phyloP scores from a whole-genome alignment of 805 yeast genomes.

The Wickerhamomyces hampshirensis region DNA sequence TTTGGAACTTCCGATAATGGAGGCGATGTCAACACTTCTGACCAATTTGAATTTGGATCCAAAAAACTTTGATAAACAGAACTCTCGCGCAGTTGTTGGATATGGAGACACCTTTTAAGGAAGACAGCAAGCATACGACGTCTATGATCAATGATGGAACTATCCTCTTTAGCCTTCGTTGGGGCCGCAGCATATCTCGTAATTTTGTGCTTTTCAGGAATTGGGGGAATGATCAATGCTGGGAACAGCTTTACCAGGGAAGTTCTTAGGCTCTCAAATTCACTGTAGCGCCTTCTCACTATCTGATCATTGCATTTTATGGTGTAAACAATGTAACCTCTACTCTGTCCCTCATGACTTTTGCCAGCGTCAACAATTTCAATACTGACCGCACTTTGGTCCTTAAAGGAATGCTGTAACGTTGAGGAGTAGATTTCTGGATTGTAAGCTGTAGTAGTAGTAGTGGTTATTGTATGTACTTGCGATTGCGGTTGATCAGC shows the following conservation, averaged over 20 bases:
- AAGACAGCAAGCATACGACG: conserved; percentile 76
- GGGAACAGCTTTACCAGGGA: conserved; percentile 72
- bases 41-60: conserved; percentile 89
- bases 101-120: conserved; percentile 67
- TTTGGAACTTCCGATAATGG: conserved; percentile 50
- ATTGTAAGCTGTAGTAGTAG: conserved; percentile 23
- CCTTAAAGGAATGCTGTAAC: conserved; percentile 17
- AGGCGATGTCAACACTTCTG: conserved; percentile 62
- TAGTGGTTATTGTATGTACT: neutral
- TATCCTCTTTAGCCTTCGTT: conserved; percentile 36
- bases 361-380: conserved; percentile 79
- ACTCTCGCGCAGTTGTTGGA: conserved; percentile 52
- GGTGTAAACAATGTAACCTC: conserved; percentile 80
- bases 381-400: conserved; percentile 23
- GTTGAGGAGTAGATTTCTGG: conserved; percentile 23
- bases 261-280: conserved; percentile 79
- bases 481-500: neutral
- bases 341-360: conserved; percentile 71
- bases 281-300: conserved; percentile 85
- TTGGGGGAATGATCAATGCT: conserved; percentile 82
- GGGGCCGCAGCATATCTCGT: conserved; percentile 39
- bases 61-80: conserved; percentile 71
- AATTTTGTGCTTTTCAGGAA: conserved; percentile 78
- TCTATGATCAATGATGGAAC: conserved; percentile 57
- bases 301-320: conserved; percentile 56